Evolutionary conservation across 2,329 filamentous ascomycete species (phyloP).

Genomic region (Zalaria obscura): DNA sequence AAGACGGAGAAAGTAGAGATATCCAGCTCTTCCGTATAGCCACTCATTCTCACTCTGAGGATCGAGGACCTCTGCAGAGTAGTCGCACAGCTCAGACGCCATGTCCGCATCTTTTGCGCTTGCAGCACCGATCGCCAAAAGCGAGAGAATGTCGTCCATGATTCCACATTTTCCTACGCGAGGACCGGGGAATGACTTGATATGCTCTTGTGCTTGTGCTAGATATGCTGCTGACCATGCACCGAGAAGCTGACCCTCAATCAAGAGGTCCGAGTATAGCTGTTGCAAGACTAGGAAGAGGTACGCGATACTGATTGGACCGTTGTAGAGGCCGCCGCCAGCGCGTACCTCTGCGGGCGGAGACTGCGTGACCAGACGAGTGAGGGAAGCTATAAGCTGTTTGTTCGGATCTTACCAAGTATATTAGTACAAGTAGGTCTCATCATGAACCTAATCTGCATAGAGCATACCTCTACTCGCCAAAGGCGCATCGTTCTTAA

Average conservation of each 20-base stretch:
- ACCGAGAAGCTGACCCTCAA: constrained; percentile 31
- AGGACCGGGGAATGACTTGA: constrained; percentile 33
- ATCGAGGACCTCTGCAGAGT: constrained; percentile 31
- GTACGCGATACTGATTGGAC: constrained; percentile 34
- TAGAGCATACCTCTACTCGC: constrained; percentile 16
- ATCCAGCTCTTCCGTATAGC: constrained; percentile 52
- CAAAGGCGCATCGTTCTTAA: constrained; percentile 23
- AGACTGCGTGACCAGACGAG: constrained; percentile 31
- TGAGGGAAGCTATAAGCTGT: constrained; percentile 35
- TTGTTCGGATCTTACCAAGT: constrained; percentile 27
- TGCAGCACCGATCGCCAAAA: constrained; percentile 35
- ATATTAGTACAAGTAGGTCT: background rate
- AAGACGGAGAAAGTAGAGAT: constrained; percentile 52
- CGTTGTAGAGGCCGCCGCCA: constrained; percentile 35
- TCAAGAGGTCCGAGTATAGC: constrained; percentile 31
- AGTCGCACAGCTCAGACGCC: constrained; percentile 35
- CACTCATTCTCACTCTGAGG: constrained; percentile 44
- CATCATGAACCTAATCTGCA: background rate
- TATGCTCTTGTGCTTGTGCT: constrained; percentile 33
- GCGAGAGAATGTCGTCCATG: constrained; percentile 34
- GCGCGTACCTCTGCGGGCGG: constrained; percentile 31
- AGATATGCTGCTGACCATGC: constrained; percentile 37
- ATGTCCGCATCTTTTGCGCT: constrained; percentile 35
- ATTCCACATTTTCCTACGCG: constrained; percentile 32
- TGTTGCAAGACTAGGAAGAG: constrained; percentile 35